Conservation (phyloP, 148 eudicot species). For the Silene conica region DNA sequence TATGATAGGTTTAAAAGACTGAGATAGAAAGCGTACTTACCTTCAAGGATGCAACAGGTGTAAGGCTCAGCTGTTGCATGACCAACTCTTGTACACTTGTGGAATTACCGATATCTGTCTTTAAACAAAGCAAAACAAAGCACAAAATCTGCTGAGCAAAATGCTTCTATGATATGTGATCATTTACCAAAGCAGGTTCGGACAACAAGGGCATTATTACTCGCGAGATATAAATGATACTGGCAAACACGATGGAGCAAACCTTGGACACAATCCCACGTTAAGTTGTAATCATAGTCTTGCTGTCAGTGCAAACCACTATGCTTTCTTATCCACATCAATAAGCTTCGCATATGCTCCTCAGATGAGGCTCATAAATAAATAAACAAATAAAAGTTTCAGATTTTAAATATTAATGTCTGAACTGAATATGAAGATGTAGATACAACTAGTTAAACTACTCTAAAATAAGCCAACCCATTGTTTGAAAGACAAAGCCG, state of each 20-base stretch:
- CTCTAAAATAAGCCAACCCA: conserved; percentile 69
- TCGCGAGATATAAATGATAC: not conserved
- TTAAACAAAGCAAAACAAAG: not conserved
- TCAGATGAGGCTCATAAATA: conserved; percentile 1
- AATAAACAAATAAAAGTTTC: not conserved
- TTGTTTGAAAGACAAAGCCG: conserved; percentile 71
- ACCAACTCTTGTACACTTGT: not conserved
- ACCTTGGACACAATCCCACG: not conserved
- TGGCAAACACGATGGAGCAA: conserved; percentile 1
- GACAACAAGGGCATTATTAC: not conserved
- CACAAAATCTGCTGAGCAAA: not conserved
- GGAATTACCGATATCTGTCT: not conserved
- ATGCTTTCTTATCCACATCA: not conserved
- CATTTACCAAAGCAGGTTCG: not conserved
- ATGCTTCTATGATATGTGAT: not conserved
- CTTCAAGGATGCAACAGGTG: not conserved
- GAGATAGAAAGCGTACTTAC: not conserved
- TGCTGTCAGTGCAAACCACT: not conserved
- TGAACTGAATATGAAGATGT: not conserved
- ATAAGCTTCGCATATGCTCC: conserved; percentile 4
- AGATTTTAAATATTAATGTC: not conserved
- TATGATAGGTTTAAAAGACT: not conserved
- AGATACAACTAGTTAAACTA: conserved; percentile 5
- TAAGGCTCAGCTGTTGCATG: not conserved
- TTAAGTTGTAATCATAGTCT: not conserved